phyloP scores from a whole-genome alignment of 2,329 filamentous ascomycete genomes.

The Fulvia fulva region DNA sequence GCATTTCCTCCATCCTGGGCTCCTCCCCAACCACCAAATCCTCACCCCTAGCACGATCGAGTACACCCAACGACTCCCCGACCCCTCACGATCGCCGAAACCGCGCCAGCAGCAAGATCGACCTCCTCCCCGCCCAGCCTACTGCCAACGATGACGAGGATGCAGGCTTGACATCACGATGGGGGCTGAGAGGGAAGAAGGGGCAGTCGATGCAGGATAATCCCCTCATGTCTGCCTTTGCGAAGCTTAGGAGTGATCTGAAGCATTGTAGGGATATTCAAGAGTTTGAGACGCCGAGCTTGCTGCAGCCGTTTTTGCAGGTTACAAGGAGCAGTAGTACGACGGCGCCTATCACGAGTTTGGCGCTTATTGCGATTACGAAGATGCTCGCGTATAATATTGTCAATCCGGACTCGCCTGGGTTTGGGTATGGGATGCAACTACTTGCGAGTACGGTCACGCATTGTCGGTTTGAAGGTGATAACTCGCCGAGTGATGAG shows the following conservation, averaged over 20 bases:
- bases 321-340: slow-evolving; percentile 96
- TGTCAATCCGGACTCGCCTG: slow-evolving; percentile 76
- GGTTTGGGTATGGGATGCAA: slow-evolving; percentile 89
- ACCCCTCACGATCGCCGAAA: slow-evolving; percentile 19
- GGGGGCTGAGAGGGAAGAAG: slow-evolving; percentile 91
- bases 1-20: slow-evolving; percentile 90
- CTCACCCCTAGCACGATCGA: slow-evolving; percentile 3
- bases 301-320: slow-evolving; percentile 91
- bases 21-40: slow-evolving; percentile 12
- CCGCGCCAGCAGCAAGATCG: slow-evolving; percentile 31
- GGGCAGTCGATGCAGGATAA: slow-evolving; percentile 98
- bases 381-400: slow-evolving; percentile 97
- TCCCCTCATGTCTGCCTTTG: slow-evolving; percentile 91
- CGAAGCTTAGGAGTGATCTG: slow-evolving; percentile 80
- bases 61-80: slow-evolving; percentile 13
- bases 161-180: slow-evolving; percentile 68
- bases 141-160: slow-evolving; percentile 21
- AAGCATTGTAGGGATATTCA: slow-evolving; percentile 83
- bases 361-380: slow-evolving; percentile 86
- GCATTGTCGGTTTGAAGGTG: slow-evolving; percentile 95
- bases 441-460: slow-evolving; percentile 91
- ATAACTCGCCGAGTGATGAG: slow-evolving; percentile 90
- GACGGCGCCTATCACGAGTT: slow-evolving; percentile 90
- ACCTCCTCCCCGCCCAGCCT: slow-evolving; percentile 23
- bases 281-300: slow-evolving; percentile 79